phyloP scores from a whole-genome alignment of 352 stramenopile genomes.

The Phytophthora ramorum region DNA sequence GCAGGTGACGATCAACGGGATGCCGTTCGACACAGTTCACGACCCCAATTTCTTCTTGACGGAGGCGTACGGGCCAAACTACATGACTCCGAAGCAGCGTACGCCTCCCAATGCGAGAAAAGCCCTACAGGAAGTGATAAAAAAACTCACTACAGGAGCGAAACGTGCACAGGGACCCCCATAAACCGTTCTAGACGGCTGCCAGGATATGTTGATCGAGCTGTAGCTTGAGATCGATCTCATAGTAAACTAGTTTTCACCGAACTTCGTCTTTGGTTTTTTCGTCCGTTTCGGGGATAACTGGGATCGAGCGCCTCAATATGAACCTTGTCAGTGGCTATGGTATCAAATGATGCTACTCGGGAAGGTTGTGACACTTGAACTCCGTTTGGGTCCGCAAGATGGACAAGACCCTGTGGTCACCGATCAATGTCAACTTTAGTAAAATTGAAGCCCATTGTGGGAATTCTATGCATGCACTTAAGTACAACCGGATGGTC shows the following conservation, averaged over 20 bases:
- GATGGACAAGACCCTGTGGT: no score
- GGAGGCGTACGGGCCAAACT: constrained; percentile 42
- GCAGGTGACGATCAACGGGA: constrained; percentile 40
- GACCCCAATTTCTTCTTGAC: constrained; percentile 44
- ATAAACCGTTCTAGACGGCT: neutral
- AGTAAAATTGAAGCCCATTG: neutral
- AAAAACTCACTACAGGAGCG: constrained; percentile 36
- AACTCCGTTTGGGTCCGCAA: no score
- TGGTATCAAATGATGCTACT: constrained; percentile 33
- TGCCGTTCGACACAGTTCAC: constrained; percentile 43
- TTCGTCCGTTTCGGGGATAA: no score
- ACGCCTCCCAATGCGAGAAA: neutral
- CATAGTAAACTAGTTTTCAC: constrained; percentile 20
- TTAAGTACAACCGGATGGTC: constrained; percentile 7
- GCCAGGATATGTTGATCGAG: neutral
- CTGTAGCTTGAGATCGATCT: neutral
- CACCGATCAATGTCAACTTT: no score
- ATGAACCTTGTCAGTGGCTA: no score
- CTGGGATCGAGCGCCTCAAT: no score
- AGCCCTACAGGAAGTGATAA: neutral
- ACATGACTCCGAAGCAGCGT: constrained; percentile 40
- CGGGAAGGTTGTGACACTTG: no score
- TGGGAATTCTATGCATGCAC: neutral
- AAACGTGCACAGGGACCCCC: neutral
- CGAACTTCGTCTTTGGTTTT: neutral